phyloP scores from a whole-genome alignment of 495 filamentous ascomycete species.

The Penicillium bialowiezense region DNA sequence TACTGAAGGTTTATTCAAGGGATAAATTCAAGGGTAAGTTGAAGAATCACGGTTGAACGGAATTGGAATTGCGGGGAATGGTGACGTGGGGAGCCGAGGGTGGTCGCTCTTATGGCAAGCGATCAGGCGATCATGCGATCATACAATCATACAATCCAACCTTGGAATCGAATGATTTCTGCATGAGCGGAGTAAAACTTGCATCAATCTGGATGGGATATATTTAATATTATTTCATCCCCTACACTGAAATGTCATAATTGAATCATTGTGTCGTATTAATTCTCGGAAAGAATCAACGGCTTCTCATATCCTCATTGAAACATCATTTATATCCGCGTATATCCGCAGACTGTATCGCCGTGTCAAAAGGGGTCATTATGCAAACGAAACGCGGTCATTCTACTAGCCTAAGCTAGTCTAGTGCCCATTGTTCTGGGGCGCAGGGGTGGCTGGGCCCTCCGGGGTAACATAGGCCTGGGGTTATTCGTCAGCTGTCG shows the following conservation, averaged over 20 bases:
- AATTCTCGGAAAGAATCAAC: neutral
- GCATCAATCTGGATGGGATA: no score
- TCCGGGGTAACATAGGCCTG: constrained; percentile 89
- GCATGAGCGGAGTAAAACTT: no score
- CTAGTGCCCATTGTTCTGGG: constrained; percentile 58
- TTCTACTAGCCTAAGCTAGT: neutral
- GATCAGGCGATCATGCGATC: constrained; percentile 10
- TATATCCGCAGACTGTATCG: no score
- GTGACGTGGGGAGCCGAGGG: constrained; percentile 20
- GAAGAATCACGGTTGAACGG: constrained; percentile 12
- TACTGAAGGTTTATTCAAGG: no score
- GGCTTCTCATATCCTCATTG: neutral
- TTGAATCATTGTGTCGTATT: constrained; percentile 1
- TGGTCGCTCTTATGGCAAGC: neutral
- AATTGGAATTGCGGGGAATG: constrained; percentile 21
- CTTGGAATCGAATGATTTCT: neutral
- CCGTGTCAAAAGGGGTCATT: no score
- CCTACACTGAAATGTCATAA: constrained; percentile 1
- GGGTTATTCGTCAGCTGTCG: constrained; percentile 9
- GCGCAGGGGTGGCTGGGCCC: constrained; percentile 67
- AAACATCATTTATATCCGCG: neutral
- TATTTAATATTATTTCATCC: no score
- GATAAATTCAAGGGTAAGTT: no score
- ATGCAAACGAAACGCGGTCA: no score
- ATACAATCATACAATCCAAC: neutral